Evolutionary conservation across 371 early-diverging fungal species (phyloP), one percentile per base, ranked within the genome.

Genomic region (Ordospora pajunii): DNA sequence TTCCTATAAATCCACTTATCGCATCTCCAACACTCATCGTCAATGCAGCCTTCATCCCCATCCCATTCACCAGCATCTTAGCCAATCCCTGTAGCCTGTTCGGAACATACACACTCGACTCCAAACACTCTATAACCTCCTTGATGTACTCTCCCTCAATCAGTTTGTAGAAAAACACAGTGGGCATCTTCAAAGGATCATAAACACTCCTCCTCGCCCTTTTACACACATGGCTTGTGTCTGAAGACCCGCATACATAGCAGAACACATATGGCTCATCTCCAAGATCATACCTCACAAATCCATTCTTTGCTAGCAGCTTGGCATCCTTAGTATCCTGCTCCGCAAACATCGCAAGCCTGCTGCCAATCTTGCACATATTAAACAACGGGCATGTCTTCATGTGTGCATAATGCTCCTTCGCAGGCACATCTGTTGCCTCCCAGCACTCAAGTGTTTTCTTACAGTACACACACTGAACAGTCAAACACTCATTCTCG

Each of bases 391-490:
- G 23, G 48, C 82, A 82, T n/a, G 52, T 46, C 12, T 63, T 58
- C 52, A 66, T 73, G 67, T 82, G 82, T 0, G 44, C 19, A 43
- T 70, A 43, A 58, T 82, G 82, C 70, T 82, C 82, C 9, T 43
- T 53, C 0, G 52, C 19, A 12, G 82, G 82, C 27, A 76, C 17
- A 14, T 82, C 82, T 2, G 53, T 25, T 4, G 17, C 11, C 42
- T 72, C 71, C 82, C 82, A 82, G 7, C 77, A 74, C 48, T 78
- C 82, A 0, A 82, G 72, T 37, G 62, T 43, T 65, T 82, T 82
- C 19, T 49, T 22, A 62, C 82, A 82, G 25, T 67, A 79, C 5
- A 76, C 64, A 67, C 82, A 82, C 62, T 63, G 66, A 11, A 75
- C 75, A 25, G 77, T 50, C 23, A 63, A 27, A 21, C 43, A n/a